Percentiles rank a stretch among this genome's conserved stretches.
Conservation (phyloP, 192 early-diverging fungal genomes). For the Allomyces arbusculus region DNA sequence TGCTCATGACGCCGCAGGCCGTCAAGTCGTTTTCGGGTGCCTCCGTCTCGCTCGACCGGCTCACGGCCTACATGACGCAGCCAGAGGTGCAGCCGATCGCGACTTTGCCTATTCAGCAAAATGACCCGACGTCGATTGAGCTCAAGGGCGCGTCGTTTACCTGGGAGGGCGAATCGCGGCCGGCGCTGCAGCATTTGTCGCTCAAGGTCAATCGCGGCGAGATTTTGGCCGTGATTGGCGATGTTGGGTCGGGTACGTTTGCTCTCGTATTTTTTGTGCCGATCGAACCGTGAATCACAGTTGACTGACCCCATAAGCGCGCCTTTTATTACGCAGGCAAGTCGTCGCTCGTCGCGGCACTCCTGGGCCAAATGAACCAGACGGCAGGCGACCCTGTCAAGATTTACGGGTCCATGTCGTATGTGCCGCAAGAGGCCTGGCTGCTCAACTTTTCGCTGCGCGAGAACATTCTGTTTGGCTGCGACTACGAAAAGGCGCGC, state of each 20-base stretch:
- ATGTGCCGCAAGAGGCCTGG: constrained; percentile 50
- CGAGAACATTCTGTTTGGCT: constrained; percentile 65
- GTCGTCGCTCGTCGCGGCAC: constrained; percentile 40
- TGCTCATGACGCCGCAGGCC: constrained; percentile 40
- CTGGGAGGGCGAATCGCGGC: constrained; percentile 25
- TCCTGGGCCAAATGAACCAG: constrained; percentile 43
- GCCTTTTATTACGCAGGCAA: constrained; percentile 13
- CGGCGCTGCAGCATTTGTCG: constrained; percentile 21
- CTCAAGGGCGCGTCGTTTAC: constrained; percentile 32
- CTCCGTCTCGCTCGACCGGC: constrained; percentile 26
- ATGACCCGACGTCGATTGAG: constrained; percentile 13
- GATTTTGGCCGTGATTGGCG: constrained; percentile 43
- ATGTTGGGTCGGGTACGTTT: constrained; percentile 34
- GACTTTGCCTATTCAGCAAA: constrained; percentile 11
- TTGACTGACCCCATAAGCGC: not conserved
- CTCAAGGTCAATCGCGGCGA: constrained; percentile 27
- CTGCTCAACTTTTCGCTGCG: constrained; percentile 47
- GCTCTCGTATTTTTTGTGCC: not conserved
- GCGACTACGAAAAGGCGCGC: constrained; percentile 22
- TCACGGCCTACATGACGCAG: constrained; percentile 34
- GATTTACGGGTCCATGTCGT: constrained; percentile 33
- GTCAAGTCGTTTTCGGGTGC: constrained; percentile 30
- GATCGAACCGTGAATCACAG: not conserved
- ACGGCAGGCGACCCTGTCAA: constrained; percentile 17
- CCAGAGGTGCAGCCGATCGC: constrained; percentile 34